Evolutionary conservation across 1,284 basidiomycete genomes (phyloP), one percentile per base, ranked within the genome.

Genomic region (Fomitopsis schrenkii): DNA sequence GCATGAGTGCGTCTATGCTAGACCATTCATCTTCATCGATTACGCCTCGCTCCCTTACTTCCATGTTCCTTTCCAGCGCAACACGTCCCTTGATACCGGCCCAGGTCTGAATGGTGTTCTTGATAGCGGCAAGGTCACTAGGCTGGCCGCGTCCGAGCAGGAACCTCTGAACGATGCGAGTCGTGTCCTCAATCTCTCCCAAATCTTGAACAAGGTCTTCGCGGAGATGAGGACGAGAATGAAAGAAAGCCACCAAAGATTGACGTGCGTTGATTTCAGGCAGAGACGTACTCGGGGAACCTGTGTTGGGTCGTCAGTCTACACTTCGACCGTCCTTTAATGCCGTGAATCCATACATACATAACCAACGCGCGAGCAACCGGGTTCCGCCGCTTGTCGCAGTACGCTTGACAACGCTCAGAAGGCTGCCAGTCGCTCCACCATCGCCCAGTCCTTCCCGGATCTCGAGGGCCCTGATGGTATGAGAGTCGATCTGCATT

Each of bases 401-500:
- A 0, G 95, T 97, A 45, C 91, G 83, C 66, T 89, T 91, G 61
- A 97, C 80, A 19, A 86, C 86, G 62, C 85, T 91, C 35, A 96
- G 70, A 46, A 98, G 77, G 62, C 90, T 95, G 0, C 95, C 94
- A 57, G 81, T 81, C 1, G 78, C 74, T 0, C 90, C 87, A 2
- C 92, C 92, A 63, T 93, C 90, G 36, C 87, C 81, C 40, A 90
- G 79, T 22, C 84, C 83, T 74, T 95, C 92, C 35, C 88, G 82
- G 60, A 98, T 91, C 75, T 98, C 95, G 26, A 97, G 84, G 8
- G 92, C 91, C 68, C 90, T 90, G 68, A 97, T 87, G 1, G 95
- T 97, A 71, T 95, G 90, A 2, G 91, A 85, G 72, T 97, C 94
- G 62, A 97, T 95, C 68, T 94, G 91, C 92, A 96, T 94, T 35